These are phyloP conservation scores for Kodamaea kakaduensis DNA, from an alignment of 805 yeast genomes.

Conservation along the genomic window DNA sequence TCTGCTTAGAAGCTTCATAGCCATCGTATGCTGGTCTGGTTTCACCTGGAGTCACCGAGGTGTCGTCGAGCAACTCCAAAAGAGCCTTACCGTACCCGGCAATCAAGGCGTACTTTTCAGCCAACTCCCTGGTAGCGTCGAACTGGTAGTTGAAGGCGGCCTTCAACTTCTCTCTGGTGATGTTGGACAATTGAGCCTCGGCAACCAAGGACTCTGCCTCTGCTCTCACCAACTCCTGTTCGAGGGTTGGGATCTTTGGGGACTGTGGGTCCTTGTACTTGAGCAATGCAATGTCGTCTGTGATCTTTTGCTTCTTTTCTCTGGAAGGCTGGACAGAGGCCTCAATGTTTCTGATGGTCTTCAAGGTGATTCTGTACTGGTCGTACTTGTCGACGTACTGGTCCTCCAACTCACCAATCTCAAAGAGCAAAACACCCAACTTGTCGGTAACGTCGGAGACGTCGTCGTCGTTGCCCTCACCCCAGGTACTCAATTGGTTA, in stretches of 20 bases:
- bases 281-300: conserved; percentile 79
- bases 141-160: conserved; percentile 81
- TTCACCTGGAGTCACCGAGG: conserved; percentile 89
- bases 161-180: conserved; percentile 82
- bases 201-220: conserved; percentile 91
- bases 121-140: conserved; percentile 79
- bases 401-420: conserved; percentile 82
- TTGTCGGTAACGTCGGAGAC: conserved; percentile 85
- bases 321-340: conserved; percentile 85
- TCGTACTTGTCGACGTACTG: conserved; percentile 84
- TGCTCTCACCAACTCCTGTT: conserved; percentile 86
- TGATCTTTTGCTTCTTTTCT: conserved; percentile 80
- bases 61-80: conserved; percentile 75
- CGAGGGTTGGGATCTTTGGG: conserved; percentile 74
- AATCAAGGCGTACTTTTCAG: conserved; percentile 80
- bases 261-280: conserved; percentile 84
- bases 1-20: conserved; percentile 83
- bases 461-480: conserved; percentile 82
- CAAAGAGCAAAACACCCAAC: conserved; percentile 76
- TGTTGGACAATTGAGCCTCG: conserved; percentile 85
- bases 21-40: conserved; percentile 88
- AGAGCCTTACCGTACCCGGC: conserved; percentile 89
- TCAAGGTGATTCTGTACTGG: conserved; percentile 78
- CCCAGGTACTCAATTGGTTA: conserved; percentile 80
- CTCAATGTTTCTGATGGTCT: conserved; percentile 79